Evolutionary conservation across 1,139 yeast genomes (phyloP).

Genomic region (Candida smagusa): DNA sequence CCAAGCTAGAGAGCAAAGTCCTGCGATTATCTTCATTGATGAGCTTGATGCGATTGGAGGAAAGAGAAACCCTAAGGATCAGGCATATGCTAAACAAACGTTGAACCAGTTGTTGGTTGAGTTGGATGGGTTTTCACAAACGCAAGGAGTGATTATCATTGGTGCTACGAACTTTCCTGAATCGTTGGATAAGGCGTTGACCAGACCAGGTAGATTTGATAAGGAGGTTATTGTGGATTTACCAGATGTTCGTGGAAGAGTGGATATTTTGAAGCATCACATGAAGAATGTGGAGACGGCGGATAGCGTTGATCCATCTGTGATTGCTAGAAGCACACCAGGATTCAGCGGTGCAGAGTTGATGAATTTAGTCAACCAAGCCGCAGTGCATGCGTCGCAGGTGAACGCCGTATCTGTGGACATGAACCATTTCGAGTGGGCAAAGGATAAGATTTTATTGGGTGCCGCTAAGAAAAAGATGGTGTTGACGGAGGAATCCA

Average conservation of each 20-base stretch:
- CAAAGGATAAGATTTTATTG: conserved; percentile 94
- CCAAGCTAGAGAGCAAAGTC: conserved; percentile 93
- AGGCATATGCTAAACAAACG: conserved; percentile 96
- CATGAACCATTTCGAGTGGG: conserved; percentile 96
- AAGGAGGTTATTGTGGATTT: conserved; percentile 92
- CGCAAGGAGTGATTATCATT: conserved; percentile 89
- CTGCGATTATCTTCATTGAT: conserved; percentile 94
- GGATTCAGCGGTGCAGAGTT: conserved; percentile 97
- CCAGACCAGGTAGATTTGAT: conserved; percentile 98
- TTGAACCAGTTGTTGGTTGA: conserved; percentile 93
- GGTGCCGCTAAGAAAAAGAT: conserved; percentile 97
- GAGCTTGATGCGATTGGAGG: conserved; percentile 99
- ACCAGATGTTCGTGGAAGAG: conserved; percentile 97
- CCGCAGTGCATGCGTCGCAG: conserved; percentile 96
- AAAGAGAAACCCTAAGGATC: conserved; percentile 94
- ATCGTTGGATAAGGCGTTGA: conserved; percentile 90
- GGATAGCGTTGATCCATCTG: conserved; percentile 78
- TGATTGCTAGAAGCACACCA: conserved; percentile 95
- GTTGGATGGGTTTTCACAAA: conserved; percentile 92
- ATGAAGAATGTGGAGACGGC: conserved; percentile 87
- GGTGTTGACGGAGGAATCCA: conserved; percentile 94
- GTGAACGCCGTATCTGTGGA: conserved; percentile 86
- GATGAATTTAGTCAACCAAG: conserved; percentile 94
- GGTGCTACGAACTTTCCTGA: conserved; percentile 99
- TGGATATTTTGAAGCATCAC: conserved; percentile 88